Conservation (phyloP, 495 filamentous ascomycete species). For the Trichoderma gamsii region DNA sequence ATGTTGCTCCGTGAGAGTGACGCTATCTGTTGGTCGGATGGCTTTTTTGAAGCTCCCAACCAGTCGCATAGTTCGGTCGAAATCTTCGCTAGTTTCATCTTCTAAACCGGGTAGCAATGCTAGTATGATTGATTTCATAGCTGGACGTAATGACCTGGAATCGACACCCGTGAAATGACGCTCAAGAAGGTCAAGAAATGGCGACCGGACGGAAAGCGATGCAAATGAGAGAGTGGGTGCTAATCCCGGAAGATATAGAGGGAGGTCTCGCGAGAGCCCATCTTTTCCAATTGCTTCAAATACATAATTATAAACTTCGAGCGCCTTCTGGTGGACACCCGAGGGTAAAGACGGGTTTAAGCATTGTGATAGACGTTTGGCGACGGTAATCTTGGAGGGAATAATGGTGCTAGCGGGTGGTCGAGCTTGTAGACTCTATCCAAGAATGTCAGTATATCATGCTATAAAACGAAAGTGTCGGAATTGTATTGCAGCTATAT, state of each 20-base stretch:
- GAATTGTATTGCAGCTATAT: conserved; percentile 9
- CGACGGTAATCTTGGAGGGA: conserved; percentile 76
- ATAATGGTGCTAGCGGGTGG: conserved; percentile 64
- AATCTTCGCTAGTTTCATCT: conserved; percentile 95
- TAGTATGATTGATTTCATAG: conserved; percentile 80
- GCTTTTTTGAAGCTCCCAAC: conserved; percentile 70
- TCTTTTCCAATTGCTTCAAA: conserved; percentile 73
- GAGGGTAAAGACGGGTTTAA: conserved; percentile 88
- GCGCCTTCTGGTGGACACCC: conserved; percentile 95
- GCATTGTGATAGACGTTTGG: conserved; percentile 90
- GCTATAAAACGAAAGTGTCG: not conserved
- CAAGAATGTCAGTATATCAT: conserved; percentile 19
- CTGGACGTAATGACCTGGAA: conserved; percentile 65
- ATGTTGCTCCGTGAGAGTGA: conserved; percentile 45
- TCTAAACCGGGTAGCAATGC: conserved; percentile 85
- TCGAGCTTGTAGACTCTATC: conserved; percentile 80
- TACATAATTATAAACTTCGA: conserved; percentile 88
- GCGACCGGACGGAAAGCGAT: conserved; percentile 77
- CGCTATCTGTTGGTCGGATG: conserved; percentile 45
- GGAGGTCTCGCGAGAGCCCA: conserved; percentile 70
- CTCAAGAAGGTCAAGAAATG: conserved; percentile 79
- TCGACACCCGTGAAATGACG: conserved; percentile 68
- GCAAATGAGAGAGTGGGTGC: conserved; percentile 86
- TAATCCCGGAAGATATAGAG: conserved; percentile 83
- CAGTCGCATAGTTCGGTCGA: conserved; percentile 75